Percentiles rank a stretch among this genome's conserved stretches.
phyloP scores from a whole-genome alignment of 2,329 filamentous ascomycete species.

The Penicillium freii region DNA sequence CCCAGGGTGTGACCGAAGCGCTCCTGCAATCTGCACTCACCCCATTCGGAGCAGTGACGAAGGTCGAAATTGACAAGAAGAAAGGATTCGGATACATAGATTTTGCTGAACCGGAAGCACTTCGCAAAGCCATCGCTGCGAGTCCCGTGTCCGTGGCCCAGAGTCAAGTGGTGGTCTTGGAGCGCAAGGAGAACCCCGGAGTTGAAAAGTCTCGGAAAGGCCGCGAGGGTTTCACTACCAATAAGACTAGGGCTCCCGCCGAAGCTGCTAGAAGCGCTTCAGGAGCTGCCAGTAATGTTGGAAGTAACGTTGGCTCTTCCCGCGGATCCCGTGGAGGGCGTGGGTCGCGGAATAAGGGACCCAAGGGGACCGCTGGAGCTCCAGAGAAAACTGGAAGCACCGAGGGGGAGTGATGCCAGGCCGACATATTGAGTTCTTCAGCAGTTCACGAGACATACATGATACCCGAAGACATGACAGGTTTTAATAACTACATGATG shows the following conservation, averaged over 20 bases:
- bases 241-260: slow-evolving; percentile 12
- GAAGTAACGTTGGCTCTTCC: slow-evolving; percentile 14
- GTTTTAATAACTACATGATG: neutral
- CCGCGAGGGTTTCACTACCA: slow-evolving; percentile 20
- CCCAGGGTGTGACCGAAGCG: slow-evolving; percentile 85
- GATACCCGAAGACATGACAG: slow-evolving; percentile 3
- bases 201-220: slow-evolving; percentile 35
- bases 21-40: slow-evolving; percentile 72
- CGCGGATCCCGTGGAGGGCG: slow-evolving; percentile 26
- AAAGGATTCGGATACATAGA: slow-evolving; percentile 94
- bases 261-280: slow-evolving; percentile 1
- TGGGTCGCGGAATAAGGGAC: slow-evolving; percentile 23
- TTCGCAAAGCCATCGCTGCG: slow-evolving; percentile 76
- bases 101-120: slow-evolving; percentile 69
- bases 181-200: slow-evolving; percentile 48
- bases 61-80: slow-evolving; percentile 88
- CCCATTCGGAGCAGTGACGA: slow-evolving; percentile 69
- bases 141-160: slow-evolving; percentile 81
- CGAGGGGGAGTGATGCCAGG: slow-evolving; percentile 1
- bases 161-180: slow-evolving; percentile 81
- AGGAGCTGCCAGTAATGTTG: neutral
- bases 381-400: slow-evolving; percentile 3
- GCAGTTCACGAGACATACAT: slow-evolving; percentile 11
- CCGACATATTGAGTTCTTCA: neutral
- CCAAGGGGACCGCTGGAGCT: slow-evolving; percentile 13